These are phyloP conservation scores for Physaria fendleri DNA, from an alignment of 345 rosid genomes.

Conservation along the genomic window DNA sequence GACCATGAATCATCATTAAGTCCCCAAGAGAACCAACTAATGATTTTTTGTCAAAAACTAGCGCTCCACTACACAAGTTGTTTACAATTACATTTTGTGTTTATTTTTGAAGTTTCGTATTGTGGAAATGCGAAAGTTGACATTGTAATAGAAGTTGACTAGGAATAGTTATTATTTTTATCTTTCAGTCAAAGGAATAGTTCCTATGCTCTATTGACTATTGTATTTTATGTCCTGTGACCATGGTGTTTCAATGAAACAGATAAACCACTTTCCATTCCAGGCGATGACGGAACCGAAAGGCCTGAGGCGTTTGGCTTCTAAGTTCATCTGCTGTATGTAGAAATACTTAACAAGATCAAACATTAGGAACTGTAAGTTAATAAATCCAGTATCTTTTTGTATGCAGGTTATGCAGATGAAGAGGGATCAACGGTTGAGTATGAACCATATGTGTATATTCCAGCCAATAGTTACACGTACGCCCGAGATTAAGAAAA, in stretches of 20 bases:
- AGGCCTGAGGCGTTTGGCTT: conserved; percentile 11
- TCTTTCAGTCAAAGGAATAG: too few species aligned
- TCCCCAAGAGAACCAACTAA: too few species aligned
- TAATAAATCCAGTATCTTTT: not conserved
- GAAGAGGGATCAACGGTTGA: not conserved
- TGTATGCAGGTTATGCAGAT: not conserved
- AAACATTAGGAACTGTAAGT: not conserved
- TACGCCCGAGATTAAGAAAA: not conserved
- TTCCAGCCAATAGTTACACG: not conserved
- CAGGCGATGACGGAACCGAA: not conserved
- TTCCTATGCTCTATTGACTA: not conserved
- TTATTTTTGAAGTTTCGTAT: too few species aligned
- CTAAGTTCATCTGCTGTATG: conserved; percentile 4
- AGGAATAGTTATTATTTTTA: not conserved
- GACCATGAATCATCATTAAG: too few species aligned
- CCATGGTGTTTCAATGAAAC: not conserved
- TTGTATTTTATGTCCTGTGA: not conserved
- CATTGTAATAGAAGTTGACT: not conserved
- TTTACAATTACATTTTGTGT: too few species aligned
- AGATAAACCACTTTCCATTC: not conserved
- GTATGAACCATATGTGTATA: conserved; percentile 2
- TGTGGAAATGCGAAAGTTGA: too few species aligned
- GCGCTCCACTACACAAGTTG: too few species aligned
- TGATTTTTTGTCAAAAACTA: too few species aligned
- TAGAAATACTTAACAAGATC: not conserved